Conservation (phyloP, 1,139 yeast species). For the Blastobotrys indianensis region DNA sequence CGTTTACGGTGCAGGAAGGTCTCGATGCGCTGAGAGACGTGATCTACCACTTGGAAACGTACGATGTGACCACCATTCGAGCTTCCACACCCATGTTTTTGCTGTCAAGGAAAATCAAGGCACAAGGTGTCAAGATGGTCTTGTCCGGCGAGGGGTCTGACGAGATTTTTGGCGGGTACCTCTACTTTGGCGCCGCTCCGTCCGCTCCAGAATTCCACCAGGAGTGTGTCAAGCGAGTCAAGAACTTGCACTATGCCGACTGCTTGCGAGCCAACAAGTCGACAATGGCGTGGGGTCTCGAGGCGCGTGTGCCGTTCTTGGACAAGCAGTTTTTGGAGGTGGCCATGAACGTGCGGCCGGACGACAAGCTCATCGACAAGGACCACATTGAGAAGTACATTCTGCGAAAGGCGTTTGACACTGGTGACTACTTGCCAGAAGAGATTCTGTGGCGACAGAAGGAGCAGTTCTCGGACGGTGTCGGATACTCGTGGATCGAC, state of each 20-base stretch:
- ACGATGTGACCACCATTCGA: constrained; percentile 96
- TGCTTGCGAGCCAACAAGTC: constrained; percentile 98
- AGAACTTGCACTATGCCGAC: constrained; percentile 95
- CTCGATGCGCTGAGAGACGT: constrained; percentile 93
- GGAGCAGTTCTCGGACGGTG: constrained; percentile 99
- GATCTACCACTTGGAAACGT: constrained; percentile 91
- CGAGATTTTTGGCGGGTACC: constrained; percentile 97
- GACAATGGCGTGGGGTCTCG: constrained; percentile 99
- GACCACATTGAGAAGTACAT: constrained; percentile 90
- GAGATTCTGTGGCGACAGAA: constrained; percentile 99
- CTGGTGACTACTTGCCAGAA: constrained; percentile 83
- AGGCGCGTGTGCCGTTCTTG: constrained; percentile 98
- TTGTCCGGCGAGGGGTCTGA: constrained; percentile 98
- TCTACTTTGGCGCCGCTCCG: constrained; percentile 97
- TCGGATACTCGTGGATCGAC: constrained; percentile 99
- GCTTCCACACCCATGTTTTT: constrained; percentile 99
- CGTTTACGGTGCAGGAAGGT: constrained; percentile 94
- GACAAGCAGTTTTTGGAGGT: constrained; percentile 89
- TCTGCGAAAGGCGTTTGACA: constrained; percentile 95
- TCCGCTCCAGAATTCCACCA: constrained; percentile 84
- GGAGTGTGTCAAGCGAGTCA: constrained; percentile 92
- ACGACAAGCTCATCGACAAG: constrained; percentile 71
- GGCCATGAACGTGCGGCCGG: constrained; percentile 91
- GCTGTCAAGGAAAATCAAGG: constrained; percentile 92
- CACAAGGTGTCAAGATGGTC: constrained; percentile 99